A percentile compares a stretch with the other conserved stretches of the same genome.
Evolutionary conservation across 1,284 basidiomycete genomes (phyloP).

Genomic region (Exobasidium rhododendri): DNA sequence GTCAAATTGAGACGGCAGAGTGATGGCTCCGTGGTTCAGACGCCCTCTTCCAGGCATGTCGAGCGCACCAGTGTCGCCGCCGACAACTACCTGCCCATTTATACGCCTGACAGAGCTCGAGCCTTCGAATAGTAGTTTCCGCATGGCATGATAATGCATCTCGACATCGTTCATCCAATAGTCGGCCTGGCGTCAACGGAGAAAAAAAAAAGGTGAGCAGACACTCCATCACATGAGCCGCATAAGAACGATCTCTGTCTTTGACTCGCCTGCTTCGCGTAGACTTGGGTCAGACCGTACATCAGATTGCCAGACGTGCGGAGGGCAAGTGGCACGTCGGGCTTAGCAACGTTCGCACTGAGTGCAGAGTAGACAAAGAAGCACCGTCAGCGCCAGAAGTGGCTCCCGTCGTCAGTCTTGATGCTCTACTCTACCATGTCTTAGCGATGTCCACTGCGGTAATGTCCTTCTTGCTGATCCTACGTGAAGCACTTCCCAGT

Average conservation of each 20-base stretch:
- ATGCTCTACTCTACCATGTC: conserved; percentile 21
- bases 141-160: conserved; percentile 22
- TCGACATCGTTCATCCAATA: conserved; percentile 24
- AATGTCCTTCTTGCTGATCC: conserved; percentile 31
- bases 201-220: too few relatives aligned
- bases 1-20: conserved; percentile 15
- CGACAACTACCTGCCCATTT: background rate
- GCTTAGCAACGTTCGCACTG: conserved; percentile 19
- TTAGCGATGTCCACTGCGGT: conserved; percentile 23
- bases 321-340: conserved; percentile 37
- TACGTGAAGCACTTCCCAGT: conserved; percentile 29
- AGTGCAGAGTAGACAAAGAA: background rate
- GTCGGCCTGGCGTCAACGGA: conserved; percentile 20
- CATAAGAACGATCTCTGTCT: background rate
- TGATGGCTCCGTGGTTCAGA: background rate
- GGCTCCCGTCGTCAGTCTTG: background rate
- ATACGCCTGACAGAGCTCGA: background rate
- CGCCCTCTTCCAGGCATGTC: conserved; percentile 23
- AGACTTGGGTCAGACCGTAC: conserved; percentile 39
- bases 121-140: conserved; percentile 12
- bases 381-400: background rate
- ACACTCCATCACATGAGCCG: too few relatives aligned
- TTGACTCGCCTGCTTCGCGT: conserved; percentile 23
- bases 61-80: conserved; percentile 9
- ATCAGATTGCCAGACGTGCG: conserved; percentile 38